Percentiles rank a stretch among this genome's conserved stretches.
Evolutionary conservation across 495 filamentous ascomycete genomes (phyloP).

Genomic region (Podospora bellae-mahoneyi): DNA sequence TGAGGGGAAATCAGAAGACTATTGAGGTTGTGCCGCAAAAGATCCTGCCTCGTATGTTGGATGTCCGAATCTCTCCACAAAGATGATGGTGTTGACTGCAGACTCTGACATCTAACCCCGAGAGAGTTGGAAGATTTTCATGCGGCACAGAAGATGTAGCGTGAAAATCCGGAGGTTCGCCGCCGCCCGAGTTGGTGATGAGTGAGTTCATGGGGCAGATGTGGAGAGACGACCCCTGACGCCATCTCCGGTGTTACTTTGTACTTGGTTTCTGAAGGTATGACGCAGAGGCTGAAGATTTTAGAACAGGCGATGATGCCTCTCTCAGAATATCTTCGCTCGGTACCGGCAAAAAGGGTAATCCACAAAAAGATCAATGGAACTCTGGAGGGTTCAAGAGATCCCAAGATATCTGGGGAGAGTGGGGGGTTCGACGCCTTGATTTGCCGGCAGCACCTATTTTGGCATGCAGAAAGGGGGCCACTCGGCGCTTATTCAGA

Average conservation of each 20-base stretch:
- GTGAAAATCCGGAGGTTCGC: constrained; percentile 2
- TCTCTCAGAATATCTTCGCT: not conserved
- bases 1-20: constrained; percentile 2
- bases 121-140: not conserved
- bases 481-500: constrained; percentile 20
- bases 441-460: constrained; percentile 7
- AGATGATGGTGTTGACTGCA: constrained; percentile 2
- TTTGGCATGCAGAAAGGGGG: constrained; percentile 12
- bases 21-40: constrained; percentile 6
- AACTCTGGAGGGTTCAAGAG: not conserved
- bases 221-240: not conserved
- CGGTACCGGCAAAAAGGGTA: constrained; percentile 7
- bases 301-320: not conserved
- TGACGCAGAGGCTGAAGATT: not conserved
- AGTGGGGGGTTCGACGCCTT: not conserved
- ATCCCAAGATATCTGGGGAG: not conserved
- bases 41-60: not conserved
- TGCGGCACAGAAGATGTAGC: constrained; percentile 4
- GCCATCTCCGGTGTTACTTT: not conserved
- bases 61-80: not conserved
- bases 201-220: not conserved
- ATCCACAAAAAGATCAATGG: not conserved
- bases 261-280: not conserved
- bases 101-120: not conserved
- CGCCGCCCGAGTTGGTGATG: not conserved